phyloP scores from a whole-genome alignment of 2,329 filamentous ascomycete species.

The Dichotomopilus funicola region DNA sequence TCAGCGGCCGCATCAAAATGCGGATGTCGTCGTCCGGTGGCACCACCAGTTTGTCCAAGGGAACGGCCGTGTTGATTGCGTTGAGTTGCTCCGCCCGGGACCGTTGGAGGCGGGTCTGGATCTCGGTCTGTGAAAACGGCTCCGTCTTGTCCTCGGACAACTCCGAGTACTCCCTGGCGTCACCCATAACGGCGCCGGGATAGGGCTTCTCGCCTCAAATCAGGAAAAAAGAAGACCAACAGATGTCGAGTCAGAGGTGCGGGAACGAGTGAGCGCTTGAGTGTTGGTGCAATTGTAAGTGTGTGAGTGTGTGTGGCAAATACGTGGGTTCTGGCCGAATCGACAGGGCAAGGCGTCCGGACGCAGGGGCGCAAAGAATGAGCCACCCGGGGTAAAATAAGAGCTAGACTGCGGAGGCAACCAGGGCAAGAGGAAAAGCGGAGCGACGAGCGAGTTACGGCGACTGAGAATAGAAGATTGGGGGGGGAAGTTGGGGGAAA shows the following conservation, averaged over 20 bases:
- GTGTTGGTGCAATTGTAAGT: neutral
- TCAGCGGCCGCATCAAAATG: slow-evolving; percentile 50
- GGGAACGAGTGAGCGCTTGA: neutral
- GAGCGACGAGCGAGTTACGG: neutral
- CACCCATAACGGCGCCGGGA: slow-evolving; percentile 35
- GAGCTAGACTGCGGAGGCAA: neutral
- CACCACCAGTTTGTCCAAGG: slow-evolving; percentile 44
- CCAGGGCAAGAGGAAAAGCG: neutral
- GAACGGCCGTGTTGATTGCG: slow-evolving; percentile 38
- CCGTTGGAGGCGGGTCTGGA: slow-evolving; percentile 43
- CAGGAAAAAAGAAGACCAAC: neutral
- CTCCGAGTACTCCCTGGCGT: slow-evolving; percentile 28
- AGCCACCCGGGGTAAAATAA: neutral
- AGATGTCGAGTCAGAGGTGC: neutral
- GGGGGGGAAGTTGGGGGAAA: neutral
- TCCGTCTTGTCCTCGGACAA: slow-evolving; percentile 49
- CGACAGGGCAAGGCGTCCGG: neutral
- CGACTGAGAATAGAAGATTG: neutral
- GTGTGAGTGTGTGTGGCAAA: neutral
- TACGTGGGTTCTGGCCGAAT: neutral
- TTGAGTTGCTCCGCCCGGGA: slow-evolving; percentile 41
- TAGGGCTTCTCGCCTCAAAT: neutral
- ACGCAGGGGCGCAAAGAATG: neutral
- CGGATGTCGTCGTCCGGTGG: slow-evolving; percentile 47
- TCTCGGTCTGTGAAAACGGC: slow-evolving; percentile 51